Evolutionary conservation across 192 early-diverging fungal genomes (phyloP), one percentile per base, ranked within the genome.

Genomic region (Lunasporangiospora selenospora): DNA sequence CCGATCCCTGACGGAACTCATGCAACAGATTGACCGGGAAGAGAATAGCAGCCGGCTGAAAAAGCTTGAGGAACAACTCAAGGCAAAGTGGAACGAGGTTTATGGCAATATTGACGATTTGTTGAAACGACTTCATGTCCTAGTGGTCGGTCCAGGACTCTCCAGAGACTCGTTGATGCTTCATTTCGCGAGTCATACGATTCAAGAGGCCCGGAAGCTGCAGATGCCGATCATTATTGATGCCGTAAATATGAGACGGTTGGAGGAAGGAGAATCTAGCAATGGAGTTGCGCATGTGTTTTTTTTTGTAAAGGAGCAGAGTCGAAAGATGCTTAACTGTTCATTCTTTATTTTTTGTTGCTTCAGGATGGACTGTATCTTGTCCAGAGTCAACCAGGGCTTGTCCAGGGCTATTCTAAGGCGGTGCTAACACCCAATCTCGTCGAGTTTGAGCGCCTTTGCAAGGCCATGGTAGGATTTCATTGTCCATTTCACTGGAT

Each of bases 81-180:
- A 56, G 27, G 51, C 42, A 27, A 30, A 45, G 44, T 18, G 38
- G 23, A 53, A 80, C 12, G 77, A 79, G 24, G 76, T 85, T 9
- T 75, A 81, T 9, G 66, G 73, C 18, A 83, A 77, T 29, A 77
- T 89, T 3, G 54, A 71, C 0, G 32, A 54, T 13, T 40, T 93
- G 9, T 71, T 96, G 36, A 62, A 81, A 16, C 83, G 93, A 2
- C 41, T 94, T 4, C 93, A 99, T 73, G 92, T 93, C 0, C 67
- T 98, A 24, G 85, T 96, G 1, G 79, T 97, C 13, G 98, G 98
- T 0, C 96, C 98, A 4, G 98, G 98, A 0, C 76, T 99, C 30
- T 93, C 92, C 11, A 81, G 93, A 24, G 90, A 98, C 63, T 47
- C 58, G 19, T 47, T 79, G 6, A 92, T 96, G 79, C 75, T 84